Conservation (phyloP, 345 rosid genomes). For the Schrenkiella parvula region DNA sequence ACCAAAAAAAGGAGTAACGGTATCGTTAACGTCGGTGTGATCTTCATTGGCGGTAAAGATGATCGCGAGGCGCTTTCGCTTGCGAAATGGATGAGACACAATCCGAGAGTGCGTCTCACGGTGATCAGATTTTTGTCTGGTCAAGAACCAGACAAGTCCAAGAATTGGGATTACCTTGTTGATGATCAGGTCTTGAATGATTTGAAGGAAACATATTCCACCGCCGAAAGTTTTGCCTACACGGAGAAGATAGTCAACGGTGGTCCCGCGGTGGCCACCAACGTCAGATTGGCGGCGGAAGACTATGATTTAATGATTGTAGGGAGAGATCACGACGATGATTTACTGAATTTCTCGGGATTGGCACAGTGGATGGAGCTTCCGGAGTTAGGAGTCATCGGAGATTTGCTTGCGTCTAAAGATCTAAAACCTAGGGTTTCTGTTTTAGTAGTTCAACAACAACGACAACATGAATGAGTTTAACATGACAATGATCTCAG, state of each 20-base stretch:
- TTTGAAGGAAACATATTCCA: conserved; percentile 1
- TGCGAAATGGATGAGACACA: conserved; percentile 44
- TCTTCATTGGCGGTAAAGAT: conserved; percentile 64
- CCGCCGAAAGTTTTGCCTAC: neutral
- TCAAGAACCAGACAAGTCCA: neutral
- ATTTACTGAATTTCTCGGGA: conserved; percentile 37
- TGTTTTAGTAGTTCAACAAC: conserved; percentile 60
- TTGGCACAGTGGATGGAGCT: conserved; percentile 58
- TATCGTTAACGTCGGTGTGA: conserved; percentile 21
- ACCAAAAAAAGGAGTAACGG: neutral
- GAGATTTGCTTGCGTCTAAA: conserved; percentile 59
- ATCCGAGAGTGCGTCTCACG: conserved; percentile 32
- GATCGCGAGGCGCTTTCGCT: conserved; percentile 55
- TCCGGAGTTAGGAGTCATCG: conserved; percentile 58
- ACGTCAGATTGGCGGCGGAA: conserved; percentile 33
- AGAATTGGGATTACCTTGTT: conserved; percentile 38
- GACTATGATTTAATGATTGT: conserved; percentile 44
- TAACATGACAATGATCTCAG: neutral
- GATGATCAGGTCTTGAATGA: conserved; percentile 36
- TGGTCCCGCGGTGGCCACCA: conserved; percentile 37
- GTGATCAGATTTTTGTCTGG: conserved; percentile 28
- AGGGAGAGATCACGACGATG: conserved; percentile 43
- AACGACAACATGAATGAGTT: conserved; percentile 22
- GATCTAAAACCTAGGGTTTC: conserved; percentile 43
- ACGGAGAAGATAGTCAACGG: conserved; percentile 30